These are phyloP conservation scores for Recurvomyces mirabilis DNA, from an alignment of 495 filamentous ascomycete genomes.

Conservation along the genomic window DNA sequence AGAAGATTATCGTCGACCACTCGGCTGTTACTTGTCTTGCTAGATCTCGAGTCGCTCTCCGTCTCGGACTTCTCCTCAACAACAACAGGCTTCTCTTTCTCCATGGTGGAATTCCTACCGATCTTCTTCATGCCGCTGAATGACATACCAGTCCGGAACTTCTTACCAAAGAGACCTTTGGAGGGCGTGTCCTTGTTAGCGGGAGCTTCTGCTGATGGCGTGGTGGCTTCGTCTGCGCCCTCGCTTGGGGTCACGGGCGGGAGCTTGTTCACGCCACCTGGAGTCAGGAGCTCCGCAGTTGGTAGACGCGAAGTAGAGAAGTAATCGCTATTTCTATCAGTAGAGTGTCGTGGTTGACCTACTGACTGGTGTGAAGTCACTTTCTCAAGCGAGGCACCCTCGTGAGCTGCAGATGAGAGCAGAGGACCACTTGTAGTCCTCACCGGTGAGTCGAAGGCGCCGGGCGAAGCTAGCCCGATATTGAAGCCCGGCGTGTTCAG, in stretches of 20 bases:
- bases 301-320: slow-evolving; percentile 39
- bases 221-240: slow-evolving; percentile 36
- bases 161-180: slow-evolving; percentile 72
- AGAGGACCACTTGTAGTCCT: slow-evolving; percentile 30
- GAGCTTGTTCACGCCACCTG: slow-evolving; percentile 25
- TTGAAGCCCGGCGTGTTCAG: slow-evolving; percentile 60
- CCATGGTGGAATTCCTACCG: slow-evolving; percentile 58
- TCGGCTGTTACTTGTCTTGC: slow-evolving; percentile 53
- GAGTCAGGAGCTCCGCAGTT: slow-evolving; percentile 5
- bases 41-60: slow-evolving; percentile 47
- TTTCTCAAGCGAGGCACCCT: slow-evolving; percentile 36
- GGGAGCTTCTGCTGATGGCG: slow-evolving; percentile 48
- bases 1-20: slow-evolving; percentile 72
- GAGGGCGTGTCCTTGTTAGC: slow-evolving; percentile 54
- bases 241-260: slow-evolving; percentile 40
- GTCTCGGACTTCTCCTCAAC: slow-evolving; percentile 67
- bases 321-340: slow-evolving; percentile 49
- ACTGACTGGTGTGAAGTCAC: slow-evolving; percentile 34
- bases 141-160: slow-evolving; percentile 75
- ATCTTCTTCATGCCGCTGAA: slow-evolving; percentile 67
- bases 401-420: slow-evolving; percentile 41
- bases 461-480: slow-evolving; percentile 72
- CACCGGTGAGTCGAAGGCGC: slow-evolving; percentile 17
- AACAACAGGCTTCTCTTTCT: slow-evolving; percentile 53
- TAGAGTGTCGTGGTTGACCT: slow-evolving; percentile 33